Conservation (phyloP, 1,139 yeast species). For the Taphrina deformans region DNA sequence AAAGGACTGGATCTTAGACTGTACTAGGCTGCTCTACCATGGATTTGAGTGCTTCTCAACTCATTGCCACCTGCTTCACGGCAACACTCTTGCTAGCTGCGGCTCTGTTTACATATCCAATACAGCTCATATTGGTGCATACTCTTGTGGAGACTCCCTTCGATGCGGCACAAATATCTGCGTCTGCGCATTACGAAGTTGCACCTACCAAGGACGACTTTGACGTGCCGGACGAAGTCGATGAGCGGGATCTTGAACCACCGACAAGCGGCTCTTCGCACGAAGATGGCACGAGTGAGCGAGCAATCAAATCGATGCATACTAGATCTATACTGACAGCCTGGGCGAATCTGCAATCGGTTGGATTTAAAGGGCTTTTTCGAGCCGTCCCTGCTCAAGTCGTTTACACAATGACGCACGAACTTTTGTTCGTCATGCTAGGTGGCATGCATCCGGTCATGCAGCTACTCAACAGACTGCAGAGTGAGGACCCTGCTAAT, state of each 20-base stretch:
- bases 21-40: too few relatives aligned
- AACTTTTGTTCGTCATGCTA: not conserved
- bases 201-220: constrained; percentile 3
- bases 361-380: not conserved
- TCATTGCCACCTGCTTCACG: not conserved
- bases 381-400: constrained; percentile 18
- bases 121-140: constrained; percentile 17
- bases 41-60: not conserved
- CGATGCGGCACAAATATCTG: not conserved
- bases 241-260: not conserved
- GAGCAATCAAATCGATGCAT: not conserved
- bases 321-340: constrained; percentile 11
- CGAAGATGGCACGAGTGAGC: not conserved
- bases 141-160: constrained; percentile 16
- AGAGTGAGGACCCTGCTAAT: constrained; percentile 5
- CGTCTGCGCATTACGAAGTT: not conserved
- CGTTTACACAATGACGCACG: constrained; percentile 1
- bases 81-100: not conserved
- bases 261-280: not conserved
- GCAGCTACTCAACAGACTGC: not conserved
- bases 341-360: not conserved
- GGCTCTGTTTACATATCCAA: constrained; percentile 1
- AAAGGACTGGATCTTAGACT: too few relatives aligned
- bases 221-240: not conserved
- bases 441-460: constrained; percentile 18